Evolutionary conservation across 805 yeast species (phyloP).

Genomic region (Candida ficus): DNA sequence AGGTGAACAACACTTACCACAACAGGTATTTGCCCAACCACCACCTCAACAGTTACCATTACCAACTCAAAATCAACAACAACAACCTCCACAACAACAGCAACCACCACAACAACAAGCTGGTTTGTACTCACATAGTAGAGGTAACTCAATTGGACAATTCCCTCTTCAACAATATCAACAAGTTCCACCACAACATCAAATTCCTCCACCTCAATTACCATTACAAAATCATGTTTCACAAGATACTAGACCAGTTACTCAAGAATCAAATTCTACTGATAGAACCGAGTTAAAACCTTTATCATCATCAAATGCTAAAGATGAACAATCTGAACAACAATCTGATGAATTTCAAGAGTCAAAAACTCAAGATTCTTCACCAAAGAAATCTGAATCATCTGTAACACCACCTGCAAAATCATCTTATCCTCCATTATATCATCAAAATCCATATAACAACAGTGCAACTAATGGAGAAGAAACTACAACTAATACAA

Average conservation of each 20-base stretch:
- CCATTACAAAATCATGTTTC: constrained; percentile 8
- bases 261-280: constrained; percentile 16
- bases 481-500: constrained; percentile 6
- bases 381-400: constrained; percentile 12
- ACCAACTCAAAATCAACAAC: background rate
- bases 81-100: background rate
- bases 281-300: constrained; percentile 19
- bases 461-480: constrained; percentile 6
- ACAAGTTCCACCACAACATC: constrained; percentile 1
- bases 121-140: background rate
- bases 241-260: constrained; percentile 13
- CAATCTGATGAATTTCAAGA: constrained; percentile 5
- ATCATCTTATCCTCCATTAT: constrained; percentile 8
- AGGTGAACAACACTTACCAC: background rate
- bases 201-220: background rate
- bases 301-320: constrained; percentile 5
- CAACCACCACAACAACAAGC: background rate
- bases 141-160: constrained; percentile 1
- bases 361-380: constrained; percentile 12
- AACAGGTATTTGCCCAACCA: background rate
- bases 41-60: constrained; percentile 6
- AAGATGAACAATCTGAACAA: background rate
- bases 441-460: constrained; percentile 5
- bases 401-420: constrained; percentile 13
- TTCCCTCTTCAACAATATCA: constrained; percentile 3